Evolutionary conservation across 2,329 filamentous ascomycete species (phyloP).

Genomic region (Stachybotrys echinatus): DNA sequence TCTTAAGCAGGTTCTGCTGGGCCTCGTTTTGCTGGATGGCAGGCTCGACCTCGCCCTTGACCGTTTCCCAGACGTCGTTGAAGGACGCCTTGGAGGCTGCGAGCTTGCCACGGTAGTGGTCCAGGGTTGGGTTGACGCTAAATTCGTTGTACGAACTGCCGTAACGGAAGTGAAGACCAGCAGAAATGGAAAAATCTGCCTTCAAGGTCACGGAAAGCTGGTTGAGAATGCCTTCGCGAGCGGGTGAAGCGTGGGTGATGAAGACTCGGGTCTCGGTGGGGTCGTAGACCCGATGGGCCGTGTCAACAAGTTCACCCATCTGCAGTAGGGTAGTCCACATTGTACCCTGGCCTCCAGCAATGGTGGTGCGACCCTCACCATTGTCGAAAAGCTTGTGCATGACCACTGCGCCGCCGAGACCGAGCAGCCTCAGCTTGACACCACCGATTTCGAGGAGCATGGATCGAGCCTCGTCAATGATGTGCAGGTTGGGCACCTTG

Average conservation of each 20-base stretch:
- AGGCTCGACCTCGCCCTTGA: constrained; percentile 91
- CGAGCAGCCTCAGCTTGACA: constrained; percentile 89
- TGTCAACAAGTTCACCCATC: constrained; percentile 97
- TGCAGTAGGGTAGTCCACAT: constrained; percentile 99
- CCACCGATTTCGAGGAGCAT: constrained; percentile 91
- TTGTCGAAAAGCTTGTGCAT: constrained; percentile 99
- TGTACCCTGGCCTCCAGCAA: constrained; percentile 94
- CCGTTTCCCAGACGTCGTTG: constrained; percentile 98
- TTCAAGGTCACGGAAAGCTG: constrained; percentile 96
- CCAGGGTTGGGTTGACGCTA: constrained; percentile 94
- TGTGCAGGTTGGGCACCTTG: constrained; percentile 94
- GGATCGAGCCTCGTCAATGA: constrained; percentile 96
- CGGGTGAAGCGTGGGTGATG: constrained; percentile 93
- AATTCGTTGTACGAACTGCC: constrained; percentile 99
- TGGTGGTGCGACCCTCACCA: constrained; percentile 94
- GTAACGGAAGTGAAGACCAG: constrained; percentile 95
- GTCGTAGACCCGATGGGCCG: constrained; percentile 96
- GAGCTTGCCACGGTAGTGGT: constrained; percentile 97
- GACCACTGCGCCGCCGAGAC: constrained; percentile 90
- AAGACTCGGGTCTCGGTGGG: constrained; percentile 96
- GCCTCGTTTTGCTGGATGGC: constrained; percentile 91
- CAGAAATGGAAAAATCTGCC: constrained; percentile 96
- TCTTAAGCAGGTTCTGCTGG: constrained; percentile 86
- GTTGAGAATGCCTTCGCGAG: constrained; percentile 92
- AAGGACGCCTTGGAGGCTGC: constrained; percentile 97